A percentile compares a stretch with the other conserved stretches of the same genome.
Conservation (phyloP, 208 protist genomes). For the Porcisia hertigi region DNA sequence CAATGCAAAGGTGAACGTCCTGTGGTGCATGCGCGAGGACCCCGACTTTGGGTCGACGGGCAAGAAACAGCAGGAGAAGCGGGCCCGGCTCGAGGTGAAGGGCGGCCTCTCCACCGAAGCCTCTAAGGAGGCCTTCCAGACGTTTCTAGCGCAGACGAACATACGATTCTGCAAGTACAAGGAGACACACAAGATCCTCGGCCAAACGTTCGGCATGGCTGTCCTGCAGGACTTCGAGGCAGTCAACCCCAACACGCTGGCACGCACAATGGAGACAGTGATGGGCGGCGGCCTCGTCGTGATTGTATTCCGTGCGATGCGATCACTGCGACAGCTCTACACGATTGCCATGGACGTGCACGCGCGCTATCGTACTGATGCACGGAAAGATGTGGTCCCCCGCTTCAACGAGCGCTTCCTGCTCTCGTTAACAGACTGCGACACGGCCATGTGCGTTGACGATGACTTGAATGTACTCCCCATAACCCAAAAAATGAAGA, state of each 20-base stretch:
- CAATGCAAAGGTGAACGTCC: constrained; percentile 95
- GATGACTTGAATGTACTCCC: constrained; percentile 99
- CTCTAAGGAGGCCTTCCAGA: constrained; percentile 98
- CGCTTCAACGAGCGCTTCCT: constrained; percentile 99
- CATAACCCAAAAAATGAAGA: constrained; percentile 91
- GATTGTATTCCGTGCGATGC: constrained; percentile 97
- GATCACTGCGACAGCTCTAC: constrained; percentile 97
- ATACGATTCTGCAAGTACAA: constrained; percentile 99
- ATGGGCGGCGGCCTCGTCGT: constrained; percentile 99
- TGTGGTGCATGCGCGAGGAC: constrained; percentile 99
- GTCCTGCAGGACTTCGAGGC: constrained; percentile 99
- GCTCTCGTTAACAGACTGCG: constrained; percentile 96
- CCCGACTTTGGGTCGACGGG: constrained; percentile 96
- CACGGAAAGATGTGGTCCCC: constrained; percentile 91
- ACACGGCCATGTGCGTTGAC: constrained; percentile 96
- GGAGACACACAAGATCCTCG: constrained; percentile 99
- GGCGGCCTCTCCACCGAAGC: constrained; percentile 92
- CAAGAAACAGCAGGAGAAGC: constrained; percentile 93
- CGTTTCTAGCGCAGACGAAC: constrained; percentile 97
- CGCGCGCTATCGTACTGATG: constrained; percentile 87
- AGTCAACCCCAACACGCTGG: constrained; percentile 99
- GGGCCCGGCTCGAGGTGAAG: constrained; percentile 95
- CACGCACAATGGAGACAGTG: constrained; percentile 99
- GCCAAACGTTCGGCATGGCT: constrained; percentile 99
- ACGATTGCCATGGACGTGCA: constrained; percentile 99